phyloP scores from a whole-genome alignment of 345 rosid species.

The Barbarea vulgaris region DNA sequence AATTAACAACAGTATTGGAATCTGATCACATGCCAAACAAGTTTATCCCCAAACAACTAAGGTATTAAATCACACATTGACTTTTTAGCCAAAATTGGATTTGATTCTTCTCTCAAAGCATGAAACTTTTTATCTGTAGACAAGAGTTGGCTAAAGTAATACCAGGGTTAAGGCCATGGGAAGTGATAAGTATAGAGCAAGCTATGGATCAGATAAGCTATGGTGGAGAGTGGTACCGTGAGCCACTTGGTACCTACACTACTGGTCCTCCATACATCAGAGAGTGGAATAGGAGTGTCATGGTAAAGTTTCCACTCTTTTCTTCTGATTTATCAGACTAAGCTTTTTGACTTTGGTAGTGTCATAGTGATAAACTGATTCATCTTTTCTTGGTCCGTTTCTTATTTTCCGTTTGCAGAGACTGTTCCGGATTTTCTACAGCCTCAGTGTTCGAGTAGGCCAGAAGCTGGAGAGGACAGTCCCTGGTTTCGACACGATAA shows the following conservation, averaged over 20 bases:
- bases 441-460: constrained; percentile 47
- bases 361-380: neutral
- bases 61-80: constrained; percentile 47
- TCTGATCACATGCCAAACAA: constrained; percentile 93
- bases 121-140: constrained; percentile 44
- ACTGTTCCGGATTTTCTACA: constrained; percentile 45
- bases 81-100: neutral
- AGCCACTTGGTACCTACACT: constrained; percentile 71
- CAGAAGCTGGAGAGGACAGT: constrained; percentile 46
- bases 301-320: constrained; percentile 43
- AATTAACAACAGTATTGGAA: constrained; percentile 71
- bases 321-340: neutral
- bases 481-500: constrained; percentile 59
- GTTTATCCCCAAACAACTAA: constrained; percentile 79
- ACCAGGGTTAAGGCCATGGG: constrained; percentile 98
- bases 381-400: neutral
- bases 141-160: constrained; percentile 59
- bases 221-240: constrained; percentile 88
- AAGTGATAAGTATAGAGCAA: constrained; percentile 86
- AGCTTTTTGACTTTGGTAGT: neutral
- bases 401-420: constrained; percentile 45
- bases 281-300: constrained; percentile 64
- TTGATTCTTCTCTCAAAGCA: constrained; percentile 1
- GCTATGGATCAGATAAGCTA: constrained; percentile 91
- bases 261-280: constrained; percentile 84